Percentiles rank a stretch among this genome's conserved stretches.
phyloP scores from a whole-genome alignment of 2,329 filamentous ascomycete genomes.

The Byssochlamys sp. region DNA sequence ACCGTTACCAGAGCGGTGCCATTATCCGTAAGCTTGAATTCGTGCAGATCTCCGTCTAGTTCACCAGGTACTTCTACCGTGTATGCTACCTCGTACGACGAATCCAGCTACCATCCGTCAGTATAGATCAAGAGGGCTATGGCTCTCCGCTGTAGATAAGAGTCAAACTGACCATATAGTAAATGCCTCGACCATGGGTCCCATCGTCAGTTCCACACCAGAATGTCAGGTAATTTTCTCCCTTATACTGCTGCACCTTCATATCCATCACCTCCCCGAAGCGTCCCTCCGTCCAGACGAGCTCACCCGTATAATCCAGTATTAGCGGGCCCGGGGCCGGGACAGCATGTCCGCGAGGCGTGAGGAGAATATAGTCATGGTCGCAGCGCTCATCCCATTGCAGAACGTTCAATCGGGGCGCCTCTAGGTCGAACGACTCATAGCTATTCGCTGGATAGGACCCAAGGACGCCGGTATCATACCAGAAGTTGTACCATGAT shows the following conservation, averaged over 20 bases:
- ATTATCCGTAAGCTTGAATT: constrained; percentile 35
- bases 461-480: constrained; percentile 9
- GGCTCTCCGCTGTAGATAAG: neutral
- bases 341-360: constrained; percentile 23
- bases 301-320: constrained; percentile 18
- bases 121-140: constrained; percentile 14
- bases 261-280: constrained; percentile 37
- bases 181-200: constrained; percentile 27
- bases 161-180: neutral
- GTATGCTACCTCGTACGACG: constrained; percentile 20
- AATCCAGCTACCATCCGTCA: constrained; percentile 18
- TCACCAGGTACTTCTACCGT: neutral
- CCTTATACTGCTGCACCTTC: constrained; percentile 37
- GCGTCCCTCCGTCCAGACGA: constrained; percentile 23
- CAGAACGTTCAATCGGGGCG: constrained; percentile 7
- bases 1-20: constrained; percentile 36
- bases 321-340: constrained; percentile 34
- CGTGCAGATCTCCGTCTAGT: constrained; percentile 30
- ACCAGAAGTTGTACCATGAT: constrained; percentile 9
- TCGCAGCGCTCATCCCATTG: constrained; percentile 23
- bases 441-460: constrained; percentile 6
- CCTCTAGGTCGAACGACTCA: constrained; percentile 6
- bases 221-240: constrained; percentile 38
- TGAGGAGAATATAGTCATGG: constrained; percentile 28
- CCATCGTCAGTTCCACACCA: constrained; percentile 41